Conservation (phyloP, 306 rosid genomes). For the Fragaria nilgerrensis region DNA sequence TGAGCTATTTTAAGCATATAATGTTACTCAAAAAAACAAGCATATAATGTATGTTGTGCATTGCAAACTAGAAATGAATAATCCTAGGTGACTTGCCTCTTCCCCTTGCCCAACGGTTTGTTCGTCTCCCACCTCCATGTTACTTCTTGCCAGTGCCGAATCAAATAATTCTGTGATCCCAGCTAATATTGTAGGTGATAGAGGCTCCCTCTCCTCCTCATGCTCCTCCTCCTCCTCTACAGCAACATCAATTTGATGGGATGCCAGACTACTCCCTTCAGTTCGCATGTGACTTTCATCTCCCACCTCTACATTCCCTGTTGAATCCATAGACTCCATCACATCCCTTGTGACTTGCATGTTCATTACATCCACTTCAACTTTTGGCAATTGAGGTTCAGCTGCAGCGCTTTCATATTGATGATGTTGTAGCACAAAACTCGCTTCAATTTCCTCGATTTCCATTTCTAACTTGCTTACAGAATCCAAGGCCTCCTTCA, state of each 20-base stretch:
- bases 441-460: background rate
- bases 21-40: too few species aligned
- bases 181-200: background rate
- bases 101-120: background rate
- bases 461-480: background rate
- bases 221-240: too few species aligned
- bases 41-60: background rate
- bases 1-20: background rate
- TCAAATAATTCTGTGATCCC: background rate
- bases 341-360: background rate
- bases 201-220: background rate
- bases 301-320: background rate
- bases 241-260: background rate
- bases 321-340: background rate
- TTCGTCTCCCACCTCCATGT: background rate
- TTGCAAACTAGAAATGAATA: background rate
- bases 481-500: background rate
- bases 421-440: background rate
- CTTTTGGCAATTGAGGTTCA: background rate
- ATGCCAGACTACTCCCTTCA: background rate
- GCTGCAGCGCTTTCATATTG: background rate
- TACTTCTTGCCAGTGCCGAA: background rate
- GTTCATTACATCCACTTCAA: background rate
- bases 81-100: background rate
- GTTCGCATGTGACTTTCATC: background rate